Evolutionary conservation across 805 yeast species (phyloP).

Genomic region (Candida orba): DNA sequence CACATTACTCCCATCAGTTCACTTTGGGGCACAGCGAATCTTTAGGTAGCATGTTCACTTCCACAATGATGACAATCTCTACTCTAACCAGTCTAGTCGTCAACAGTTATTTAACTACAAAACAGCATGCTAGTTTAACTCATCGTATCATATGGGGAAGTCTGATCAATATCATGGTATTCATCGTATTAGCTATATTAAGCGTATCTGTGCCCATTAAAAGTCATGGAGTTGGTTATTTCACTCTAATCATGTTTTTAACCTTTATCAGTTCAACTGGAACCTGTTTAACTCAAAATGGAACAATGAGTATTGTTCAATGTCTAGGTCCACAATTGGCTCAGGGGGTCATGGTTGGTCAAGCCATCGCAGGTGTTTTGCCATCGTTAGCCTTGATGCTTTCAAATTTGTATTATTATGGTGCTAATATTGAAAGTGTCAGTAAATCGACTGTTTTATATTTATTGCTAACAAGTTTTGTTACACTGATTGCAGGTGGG

Average conservation of each 20-base stretch:
- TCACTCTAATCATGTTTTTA: conserved; percentile 48
- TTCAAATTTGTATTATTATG: conserved; percentile 34
- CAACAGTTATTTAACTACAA: conserved; percentile 56
- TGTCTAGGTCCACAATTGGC: conserved; percentile 70
- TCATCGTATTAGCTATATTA: conserved; percentile 28
- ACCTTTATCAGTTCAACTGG: conserved; percentile 66
- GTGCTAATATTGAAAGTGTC: conserved; percentile 8
- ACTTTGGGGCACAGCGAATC: conserved; percentile 32
- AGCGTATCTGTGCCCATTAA: conserved; percentile 16
- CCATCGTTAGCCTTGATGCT: conserved; percentile 68
- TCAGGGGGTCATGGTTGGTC: conserved; percentile 91
- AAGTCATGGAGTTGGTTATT: conserved; percentile 25
- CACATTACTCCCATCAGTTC: conserved; percentile 59
- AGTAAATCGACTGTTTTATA: conserved; percentile 27
- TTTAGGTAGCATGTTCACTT: conserved; percentile 45
- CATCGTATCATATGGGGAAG: conserved; percentile 57
- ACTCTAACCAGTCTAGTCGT: conserved; percentile 58
- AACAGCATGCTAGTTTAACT: conserved; percentile 52
- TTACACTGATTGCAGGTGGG: conserved; percentile 36
- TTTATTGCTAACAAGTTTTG: conserved; percentile 44
- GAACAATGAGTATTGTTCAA: conserved; percentile 81
- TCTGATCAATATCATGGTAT: conserved; percentile 46
- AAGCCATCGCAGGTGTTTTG: conserved; percentile 87
- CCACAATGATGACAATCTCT: conserved; percentile 84
- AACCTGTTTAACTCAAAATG: conserved; percentile 81